Conservation (phyloP, 257 asterid genomes). For the Solanum ahanhuiri region DNA sequence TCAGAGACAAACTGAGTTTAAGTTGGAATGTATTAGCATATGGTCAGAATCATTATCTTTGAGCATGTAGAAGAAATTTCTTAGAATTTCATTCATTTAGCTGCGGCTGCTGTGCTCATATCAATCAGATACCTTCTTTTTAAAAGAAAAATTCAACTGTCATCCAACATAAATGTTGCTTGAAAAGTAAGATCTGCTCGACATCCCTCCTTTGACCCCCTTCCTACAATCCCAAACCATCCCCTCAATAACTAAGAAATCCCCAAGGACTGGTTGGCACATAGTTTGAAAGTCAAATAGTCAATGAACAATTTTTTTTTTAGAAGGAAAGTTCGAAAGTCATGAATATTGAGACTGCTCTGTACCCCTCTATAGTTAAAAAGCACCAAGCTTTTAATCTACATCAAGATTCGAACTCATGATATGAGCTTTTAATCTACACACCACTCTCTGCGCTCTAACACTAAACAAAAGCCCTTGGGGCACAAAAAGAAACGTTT, state of each 20-base stretch:
- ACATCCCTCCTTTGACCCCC: background rate
- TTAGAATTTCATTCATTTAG: background rate
- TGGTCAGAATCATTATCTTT: background rate
- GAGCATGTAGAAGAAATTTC: background rate
- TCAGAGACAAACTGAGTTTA: background rate
- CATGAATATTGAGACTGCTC: background rate
- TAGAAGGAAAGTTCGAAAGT: background rate
- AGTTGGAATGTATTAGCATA: background rate
- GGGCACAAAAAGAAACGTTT: background rate
- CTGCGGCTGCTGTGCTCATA: background rate
- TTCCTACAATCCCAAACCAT: background rate
- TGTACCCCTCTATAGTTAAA: background rate
- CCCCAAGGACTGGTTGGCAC: background rate
- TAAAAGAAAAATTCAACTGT: background rate
- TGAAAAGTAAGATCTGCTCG: background rate
- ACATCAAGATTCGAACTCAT: background rate
- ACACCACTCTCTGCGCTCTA: background rate
- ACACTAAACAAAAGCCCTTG: background rate
- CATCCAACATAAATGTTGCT: background rate
- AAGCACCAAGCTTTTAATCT: background rate
- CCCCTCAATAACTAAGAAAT: background rate
- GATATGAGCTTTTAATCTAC: background rate
- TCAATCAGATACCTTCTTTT: background rate
- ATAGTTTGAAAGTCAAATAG: background rate
- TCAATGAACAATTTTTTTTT: too few relatives aligned